Percentiles rank a stretch among this genome's conserved stretches.
phyloP scores from a whole-genome alignment of 73 alveolate genomes.

The Paramecium sexaurelia region DNA sequence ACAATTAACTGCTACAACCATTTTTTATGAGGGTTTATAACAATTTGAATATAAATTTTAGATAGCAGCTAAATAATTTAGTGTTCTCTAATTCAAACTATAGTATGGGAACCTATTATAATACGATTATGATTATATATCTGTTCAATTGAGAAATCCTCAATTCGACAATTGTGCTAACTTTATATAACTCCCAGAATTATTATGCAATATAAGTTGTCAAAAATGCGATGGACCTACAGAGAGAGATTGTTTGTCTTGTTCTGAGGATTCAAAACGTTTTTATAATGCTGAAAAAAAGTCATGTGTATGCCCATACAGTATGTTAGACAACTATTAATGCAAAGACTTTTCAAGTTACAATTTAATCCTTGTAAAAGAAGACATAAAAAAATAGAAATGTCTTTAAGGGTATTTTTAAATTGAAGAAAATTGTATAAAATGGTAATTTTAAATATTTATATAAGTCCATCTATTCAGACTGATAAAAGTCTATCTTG shows the following conservation, averaged over 20 bases:
- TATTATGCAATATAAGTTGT: neutral
- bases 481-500: neutral
- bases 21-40: neutral
- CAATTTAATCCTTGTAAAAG: neutral
- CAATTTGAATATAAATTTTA: neutral
- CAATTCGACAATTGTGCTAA: neutral
- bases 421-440: neutral
- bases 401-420: neutral
- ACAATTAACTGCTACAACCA: neutral
- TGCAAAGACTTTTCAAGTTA: neutral
- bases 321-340: neutral
- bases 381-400: neutral
- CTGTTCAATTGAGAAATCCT: neutral
- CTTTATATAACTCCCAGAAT: neutral
- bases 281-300: neutral
- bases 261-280: neutral
- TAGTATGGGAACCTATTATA: neutral
- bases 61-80: neutral
- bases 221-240: neutral
- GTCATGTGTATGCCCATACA: neutral
- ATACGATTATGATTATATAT: neutral
- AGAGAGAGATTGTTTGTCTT: neutral
- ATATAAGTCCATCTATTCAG: neutral
- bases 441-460: neutral
- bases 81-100: neutral